phyloP scores from a whole-genome alignment of 345 rosid genomes.

The Hibiscus syriacus region DNA sequence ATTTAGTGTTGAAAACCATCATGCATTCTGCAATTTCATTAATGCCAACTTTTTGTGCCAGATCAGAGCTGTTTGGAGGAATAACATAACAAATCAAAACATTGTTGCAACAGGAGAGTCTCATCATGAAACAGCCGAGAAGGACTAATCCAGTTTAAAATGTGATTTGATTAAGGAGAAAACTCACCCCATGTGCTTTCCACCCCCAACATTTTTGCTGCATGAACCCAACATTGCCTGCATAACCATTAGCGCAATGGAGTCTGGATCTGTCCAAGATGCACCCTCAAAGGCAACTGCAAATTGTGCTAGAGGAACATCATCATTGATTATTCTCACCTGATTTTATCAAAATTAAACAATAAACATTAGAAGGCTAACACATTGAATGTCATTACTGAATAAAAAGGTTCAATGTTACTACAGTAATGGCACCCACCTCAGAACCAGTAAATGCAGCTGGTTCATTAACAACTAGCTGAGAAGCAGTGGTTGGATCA shows the following conservation, averaged over 20 bases:
- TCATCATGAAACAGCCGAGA: neutral
- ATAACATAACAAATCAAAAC: conserved; percentile 16
- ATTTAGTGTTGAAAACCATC: neutral
- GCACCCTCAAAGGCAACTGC: neutral
- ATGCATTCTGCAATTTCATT: conserved; percentile 40
- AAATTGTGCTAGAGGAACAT: neutral
- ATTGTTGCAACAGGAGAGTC: neutral
- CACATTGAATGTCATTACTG: neutral
- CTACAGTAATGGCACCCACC: neutral
- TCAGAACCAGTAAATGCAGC: neutral
- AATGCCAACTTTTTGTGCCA: conserved; percentile 76
- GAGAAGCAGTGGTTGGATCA: neutral
- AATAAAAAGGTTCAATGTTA: neutral
- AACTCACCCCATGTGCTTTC: neutral
- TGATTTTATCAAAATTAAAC: neutral
- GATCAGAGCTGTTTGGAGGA: conserved; percentile 56
- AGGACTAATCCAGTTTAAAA: neutral
- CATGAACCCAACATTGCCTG: neutral
- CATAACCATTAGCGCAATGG: neutral
- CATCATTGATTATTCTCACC: neutral
- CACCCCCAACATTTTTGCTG: neutral
- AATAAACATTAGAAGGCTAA: neutral
- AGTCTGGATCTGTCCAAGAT: neutral
- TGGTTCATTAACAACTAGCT: neutral
- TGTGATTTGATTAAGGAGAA: neutral